Base-by-base conservation (phyloP, 495 filamentous ascomycete species). In the Daldinia childiae region DNA sequence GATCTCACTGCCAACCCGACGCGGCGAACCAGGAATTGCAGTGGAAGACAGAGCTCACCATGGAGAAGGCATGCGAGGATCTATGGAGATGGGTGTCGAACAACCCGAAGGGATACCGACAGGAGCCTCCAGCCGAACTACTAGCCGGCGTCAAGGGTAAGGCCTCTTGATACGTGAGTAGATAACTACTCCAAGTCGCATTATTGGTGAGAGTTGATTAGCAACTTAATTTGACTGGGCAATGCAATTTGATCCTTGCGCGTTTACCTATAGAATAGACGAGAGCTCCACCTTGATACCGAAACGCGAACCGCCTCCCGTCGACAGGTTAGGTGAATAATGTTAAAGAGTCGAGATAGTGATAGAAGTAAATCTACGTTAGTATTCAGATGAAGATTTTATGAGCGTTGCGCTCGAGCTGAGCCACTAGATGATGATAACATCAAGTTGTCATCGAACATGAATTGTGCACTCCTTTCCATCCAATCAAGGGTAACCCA, bases 31-130 rank as follows among this genome's bases (percentile, higher is more conserved):
- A 85, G 72, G 95, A 99, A 86, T 87, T 99, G 21, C 85, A 88
- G 50, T 99, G 95, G 95, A 95, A 94, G 86, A 93, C 95, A 7
- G 85, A 94, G 84, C 86, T 88, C 56, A 95, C 93, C 15, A 87
- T 99, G 75, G 94, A 99, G 82, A 87, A 97, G 77, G 93, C 94
- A 11, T 99, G 95, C 79, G 89, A 89, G 77, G 93, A 98, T 78
- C 86, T 99, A 64, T 99, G 95, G 95, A 90, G 88, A 76, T 99
- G 95, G 95, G 87, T 88, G 24, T 87, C 91, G 80, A 98, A 98
- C 82, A 98, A 99, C 82, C 95, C 95, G 45, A 87, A 93, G 83
- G 95, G 95, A 17, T 98, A 98, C 83, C 86, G 93, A 58, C 94
- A 98, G 82, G 82, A 92, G 70, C 93, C 95, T 21, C 95, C 95